These are phyloP conservation scores for Mortierella sp. DNA, from an alignment of 371 early-diverging fungal genomes.

Conservation along the genomic window DNA sequence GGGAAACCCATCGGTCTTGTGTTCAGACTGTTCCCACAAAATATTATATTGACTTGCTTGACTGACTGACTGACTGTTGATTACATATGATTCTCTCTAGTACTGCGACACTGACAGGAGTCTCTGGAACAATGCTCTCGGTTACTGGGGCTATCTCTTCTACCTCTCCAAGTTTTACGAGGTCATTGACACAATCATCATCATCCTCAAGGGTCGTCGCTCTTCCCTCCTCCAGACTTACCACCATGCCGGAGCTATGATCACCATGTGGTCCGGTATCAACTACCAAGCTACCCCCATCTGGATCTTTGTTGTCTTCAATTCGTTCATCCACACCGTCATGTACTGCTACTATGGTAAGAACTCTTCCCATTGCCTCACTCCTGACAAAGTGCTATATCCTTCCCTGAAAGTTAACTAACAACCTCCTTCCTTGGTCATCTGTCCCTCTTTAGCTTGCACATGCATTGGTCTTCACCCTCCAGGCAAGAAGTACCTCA, in stretches of 20 bases:
- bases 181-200: conserved; percentile 88
- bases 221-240: conserved; percentile 88
- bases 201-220: conserved; percentile 84
- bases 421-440: neutral
- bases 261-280: conserved; percentile 82
- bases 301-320: conserved; percentile 90
- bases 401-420: neutral
- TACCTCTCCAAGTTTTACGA: conserved; percentile 93
- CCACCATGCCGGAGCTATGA: conserved; percentile 92
- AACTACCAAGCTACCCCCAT: conserved; percentile 81
- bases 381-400: neutral
- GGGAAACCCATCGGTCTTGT: neutral
- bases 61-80: neutral
- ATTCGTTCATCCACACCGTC: conserved; percentile 91
- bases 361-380: neutral
- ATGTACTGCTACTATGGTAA: conserved; percentile 88
- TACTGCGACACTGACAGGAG: conserved; percentile 77
- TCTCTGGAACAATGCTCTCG: conserved; percentile 79
- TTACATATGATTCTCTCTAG: conserved; percentile 43
- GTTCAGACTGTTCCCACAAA: no score
- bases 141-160: conserved; percentile 85
- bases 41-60: neutral
- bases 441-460: conserved; percentile 56
- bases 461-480: conserved; percentile 84
- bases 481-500: conserved; percentile 87